Base-by-base conservation (phyloP, 768 basidiomycete genomes). In the Pisolithus tinctorius region DNA sequence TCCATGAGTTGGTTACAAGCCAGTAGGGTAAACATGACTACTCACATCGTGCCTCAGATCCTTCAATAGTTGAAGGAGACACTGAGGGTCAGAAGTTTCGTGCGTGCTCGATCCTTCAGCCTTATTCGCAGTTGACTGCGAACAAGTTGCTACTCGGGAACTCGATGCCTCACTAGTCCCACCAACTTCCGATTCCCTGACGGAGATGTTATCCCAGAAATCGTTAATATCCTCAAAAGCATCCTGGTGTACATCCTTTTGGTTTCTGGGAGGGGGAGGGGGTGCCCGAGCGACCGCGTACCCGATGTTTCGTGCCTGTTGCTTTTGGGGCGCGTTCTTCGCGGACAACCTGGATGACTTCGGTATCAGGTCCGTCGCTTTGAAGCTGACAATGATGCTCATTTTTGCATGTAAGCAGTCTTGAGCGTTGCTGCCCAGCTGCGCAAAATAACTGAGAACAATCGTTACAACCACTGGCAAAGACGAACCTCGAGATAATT, bases 401-500 rank as follows among this genome's bases (percentile, higher is more conserved):
- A 53, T 66, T 13, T 20, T 9, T n/a, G 60, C 58, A 9, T 51
- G 29, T 31, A 62, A 38, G 41, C 62, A 66, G 6, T 62, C 62
- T 5, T 45, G 31, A 16, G 63, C 66, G 9, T 58, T 50, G 43
- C 17, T 34, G 17, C 62, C 61, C 30, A 52, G 50, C 51, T 68
- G 46, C 39, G 10, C 16, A 29, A 30, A 61, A 42, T 16, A 13
- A 41, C 34, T 30, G 44, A 20, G 34, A 17, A 14, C 31, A 7
- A 20, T 13, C 6, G 45, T 11, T 30, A 16, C 27, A 1, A 14
- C 34, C 26, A 26, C 8, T 13, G 23, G 27, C 34, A 44, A 17
- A 0, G 1, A 20, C 62, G 45, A 49, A 82, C 84, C 70, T 75
- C 68, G 31, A 84, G 58, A 55, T 86, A 85, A 1, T 75, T 67